Base-by-base conservation (phyloP, 129 eudicot genomes). In the Centrapalus pauciflorus region DNA sequence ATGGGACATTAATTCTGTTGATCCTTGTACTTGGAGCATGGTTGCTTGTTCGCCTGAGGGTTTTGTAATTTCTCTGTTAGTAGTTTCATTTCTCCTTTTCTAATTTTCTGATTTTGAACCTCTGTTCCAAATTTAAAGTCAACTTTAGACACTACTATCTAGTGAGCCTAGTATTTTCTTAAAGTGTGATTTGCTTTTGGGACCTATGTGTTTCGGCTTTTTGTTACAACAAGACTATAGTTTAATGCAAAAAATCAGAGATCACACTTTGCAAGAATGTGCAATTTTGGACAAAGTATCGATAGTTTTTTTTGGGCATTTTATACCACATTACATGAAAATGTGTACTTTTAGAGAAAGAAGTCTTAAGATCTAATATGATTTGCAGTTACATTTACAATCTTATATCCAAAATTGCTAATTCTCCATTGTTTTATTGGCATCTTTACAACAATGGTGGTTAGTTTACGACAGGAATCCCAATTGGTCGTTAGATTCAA, bases 1-100 rank as follows among this genome's bases (percentile, higher is more conserved):
- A 32, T 93, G 98, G 98, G 98, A 93, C 68, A 88, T 93, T 1
- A 93, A 93, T 50, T 93, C 98, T 70, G 98, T 93, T 66, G 98
- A 93, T 82, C 98, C 98, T 69, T 93, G 98, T 83, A 93, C 98
- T 60, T 93, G 98, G 98, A 80, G 86, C 78, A 86, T 93, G 92
- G 95, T 93, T 64, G 98, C 79, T 60, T 93, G 98, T 74, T 85
- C 96, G 38, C 37, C 77, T 14, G 95, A 93, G 78, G 96, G 96
- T 61, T 89, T 81, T 78, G 98, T 93, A 20, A 81, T 84, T 67
- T 93, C 98, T 69, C 82, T 93, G 98, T 93, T 62, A 86, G 96
- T 78, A 56, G 10, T 37, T 43, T 16, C 1, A 33, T 23, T 25
- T 33, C 50, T 27, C 27, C 2, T 4, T 11, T 58, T 67, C 1